A percentile compares a stretch with the other conserved stretches of the same genome.
phyloP scores from a whole-genome alignment of 1,284 basidiomycete species.

The Tremellales sp. region DNA sequence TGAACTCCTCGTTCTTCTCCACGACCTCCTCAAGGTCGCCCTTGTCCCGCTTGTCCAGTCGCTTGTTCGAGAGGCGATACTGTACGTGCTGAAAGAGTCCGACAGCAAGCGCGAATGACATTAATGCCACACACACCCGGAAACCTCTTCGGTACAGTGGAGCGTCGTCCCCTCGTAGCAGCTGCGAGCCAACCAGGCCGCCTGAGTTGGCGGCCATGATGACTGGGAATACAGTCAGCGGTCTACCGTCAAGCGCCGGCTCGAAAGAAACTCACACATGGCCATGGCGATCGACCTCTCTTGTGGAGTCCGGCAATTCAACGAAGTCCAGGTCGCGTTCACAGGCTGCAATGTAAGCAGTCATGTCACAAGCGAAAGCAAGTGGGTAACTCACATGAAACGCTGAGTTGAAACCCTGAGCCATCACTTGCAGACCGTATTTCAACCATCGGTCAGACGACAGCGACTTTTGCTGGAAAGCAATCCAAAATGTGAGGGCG shows the following conservation, averaged over 20 bases:
- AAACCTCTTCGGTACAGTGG: constrained; percentile 34
- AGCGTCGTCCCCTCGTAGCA: constrained; percentile 33
- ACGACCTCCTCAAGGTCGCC: background rate
- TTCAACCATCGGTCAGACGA: constrained; percentile 22
- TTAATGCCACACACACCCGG: constrained; percentile 23
- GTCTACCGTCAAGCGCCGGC: constrained; percentile 2
- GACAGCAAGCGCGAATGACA: constrained; percentile 13
- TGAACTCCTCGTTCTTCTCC: too few relatives aligned
- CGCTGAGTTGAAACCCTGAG: constrained; percentile 15
- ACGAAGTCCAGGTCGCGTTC: constrained; percentile 34
- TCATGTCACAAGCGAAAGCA: background rate
- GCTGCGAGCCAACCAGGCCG: constrained; percentile 32
- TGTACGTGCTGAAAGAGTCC: constrained; percentile 28
- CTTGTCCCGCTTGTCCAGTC: constrained; percentile 24
- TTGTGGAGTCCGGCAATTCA: constrained; percentile 30
- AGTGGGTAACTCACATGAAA: constrained; percentile 15
- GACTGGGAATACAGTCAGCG: constrained; percentile 7
- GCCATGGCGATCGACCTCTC: constrained; percentile 38
- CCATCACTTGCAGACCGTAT: constrained; percentile 20
- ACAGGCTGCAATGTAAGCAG: constrained; percentile 18
- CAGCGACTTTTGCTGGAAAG: constrained; percentile 23
- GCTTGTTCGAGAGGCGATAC: constrained; percentile 25
- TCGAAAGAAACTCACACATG: constrained; percentile 15
- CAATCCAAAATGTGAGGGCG: constrained; percentile 22
- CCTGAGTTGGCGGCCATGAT: constrained; percentile 38